phyloP scores from a whole-genome alignment of 2,329 filamentous ascomycete species.

The Immersiporthe knoxdaviesiana region DNA sequence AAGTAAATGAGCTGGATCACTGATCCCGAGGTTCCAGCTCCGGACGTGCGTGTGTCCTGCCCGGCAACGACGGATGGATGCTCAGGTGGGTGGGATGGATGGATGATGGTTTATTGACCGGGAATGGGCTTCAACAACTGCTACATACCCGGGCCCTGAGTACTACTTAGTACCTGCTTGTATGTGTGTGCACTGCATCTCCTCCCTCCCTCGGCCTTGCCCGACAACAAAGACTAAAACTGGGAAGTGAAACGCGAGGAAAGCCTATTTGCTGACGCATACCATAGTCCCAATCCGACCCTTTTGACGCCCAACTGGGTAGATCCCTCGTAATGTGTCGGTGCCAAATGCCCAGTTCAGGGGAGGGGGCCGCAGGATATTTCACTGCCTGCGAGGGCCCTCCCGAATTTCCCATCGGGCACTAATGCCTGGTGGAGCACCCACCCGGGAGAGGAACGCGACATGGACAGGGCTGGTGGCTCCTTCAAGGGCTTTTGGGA shows the following conservation, averaged over 20 bases:
- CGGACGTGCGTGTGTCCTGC: not conserved
- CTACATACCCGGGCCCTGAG: not conserved
- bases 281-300: conserved; percentile 4
- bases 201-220: not conserved
- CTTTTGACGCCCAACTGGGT: conserved; percentile 22
- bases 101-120: not conserved
- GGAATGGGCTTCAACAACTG: not conserved
- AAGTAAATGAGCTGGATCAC: not conserved
- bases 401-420: conserved; percentile 31
- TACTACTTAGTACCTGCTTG: not conserved
- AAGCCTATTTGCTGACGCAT: conserved; percentile 1
- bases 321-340: conserved; percentile 23
- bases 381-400: conserved; percentile 15
- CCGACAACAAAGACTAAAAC: not conserved
- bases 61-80: not conserved
- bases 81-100: no score
- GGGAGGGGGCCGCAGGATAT: conserved; percentile 11
- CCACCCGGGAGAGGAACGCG: conserved; percentile 5
- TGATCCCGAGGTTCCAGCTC: not conserved
- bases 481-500: not conserved
- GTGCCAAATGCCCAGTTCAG: conserved; percentile 26
- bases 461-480: conserved; percentile 25
- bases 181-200: not conserved
- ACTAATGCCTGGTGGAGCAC: conserved; percentile 28
- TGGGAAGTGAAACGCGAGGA: not conserved